Conservation (phyloP, 805 yeast species). For the Candida golubevii region DNA sequence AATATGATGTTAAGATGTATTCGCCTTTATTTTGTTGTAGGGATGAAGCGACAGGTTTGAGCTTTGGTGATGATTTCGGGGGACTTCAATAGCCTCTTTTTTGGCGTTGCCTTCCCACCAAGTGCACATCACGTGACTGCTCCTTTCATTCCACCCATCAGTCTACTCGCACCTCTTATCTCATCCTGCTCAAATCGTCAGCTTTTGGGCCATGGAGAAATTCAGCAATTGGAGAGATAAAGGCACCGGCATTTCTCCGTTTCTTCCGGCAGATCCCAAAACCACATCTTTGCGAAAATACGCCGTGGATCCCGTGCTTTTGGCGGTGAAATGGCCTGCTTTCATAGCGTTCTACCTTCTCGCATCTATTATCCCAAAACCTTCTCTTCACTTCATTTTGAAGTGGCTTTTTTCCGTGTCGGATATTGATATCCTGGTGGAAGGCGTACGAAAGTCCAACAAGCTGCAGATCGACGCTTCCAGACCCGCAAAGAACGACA, state of each 20-base stretch:
- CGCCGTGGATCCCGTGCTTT: constrained; percentile 10
- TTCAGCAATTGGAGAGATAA: constrained; percentile 82
- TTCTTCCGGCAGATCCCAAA: constrained; percentile 52
- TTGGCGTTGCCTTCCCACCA: no score
- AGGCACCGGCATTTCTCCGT: constrained; percentile 92
- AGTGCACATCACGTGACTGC: no score
- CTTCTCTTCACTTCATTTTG: constrained; percentile 16
- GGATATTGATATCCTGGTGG: constrained; percentile 36
- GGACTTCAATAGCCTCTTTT: no score
- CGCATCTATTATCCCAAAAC: constrained; percentile 19
- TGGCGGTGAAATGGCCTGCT: constrained; percentile 31
- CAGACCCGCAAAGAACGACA: constrained; percentile 42
- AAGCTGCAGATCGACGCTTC: constrained; percentile 24
- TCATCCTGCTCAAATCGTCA: no score
- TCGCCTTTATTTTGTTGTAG: not conserved
- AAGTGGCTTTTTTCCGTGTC: constrained; percentile 33
- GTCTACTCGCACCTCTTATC: no score
- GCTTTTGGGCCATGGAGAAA: constrained; percentile 17
- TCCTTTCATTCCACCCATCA: no score
- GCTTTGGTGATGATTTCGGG: no score
- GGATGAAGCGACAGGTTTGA: no score
- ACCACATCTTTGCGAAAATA: constrained; percentile 8
- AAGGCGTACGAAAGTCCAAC: constrained; percentile 48
- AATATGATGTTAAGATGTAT: constrained; percentile 20
- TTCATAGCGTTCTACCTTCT: constrained; percentile 12